Conservation (phyloP, 1,284 basidiomycete species). For the Apiotrichum brassicae region DNA sequence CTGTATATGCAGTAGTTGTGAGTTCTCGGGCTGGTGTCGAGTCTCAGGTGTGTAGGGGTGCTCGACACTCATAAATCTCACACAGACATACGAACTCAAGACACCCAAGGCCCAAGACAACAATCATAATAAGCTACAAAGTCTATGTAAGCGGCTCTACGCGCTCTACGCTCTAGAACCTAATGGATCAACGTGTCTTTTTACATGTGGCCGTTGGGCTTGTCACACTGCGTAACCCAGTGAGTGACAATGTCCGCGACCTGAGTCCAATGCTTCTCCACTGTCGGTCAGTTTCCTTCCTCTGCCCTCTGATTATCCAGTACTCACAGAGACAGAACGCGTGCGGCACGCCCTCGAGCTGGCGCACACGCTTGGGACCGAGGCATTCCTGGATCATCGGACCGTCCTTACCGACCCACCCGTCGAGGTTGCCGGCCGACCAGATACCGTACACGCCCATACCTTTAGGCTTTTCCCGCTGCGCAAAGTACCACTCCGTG, state of each 20-base stretch:
- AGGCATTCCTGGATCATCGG: constrained; percentile 28
- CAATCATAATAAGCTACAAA: no score
- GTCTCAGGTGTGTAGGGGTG: no score
- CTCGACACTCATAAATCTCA: no score
- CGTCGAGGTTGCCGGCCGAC: constrained; percentile 30
- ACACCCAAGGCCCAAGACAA: no score
- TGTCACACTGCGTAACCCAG: constrained; percentile 21
- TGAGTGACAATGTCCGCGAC: constrained; percentile 32
- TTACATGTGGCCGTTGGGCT: not conserved
- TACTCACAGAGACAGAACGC: constrained; percentile 41
- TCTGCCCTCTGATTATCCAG: no score
- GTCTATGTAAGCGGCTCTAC: no score
- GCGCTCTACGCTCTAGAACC: no score
- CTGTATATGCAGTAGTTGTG: no score
- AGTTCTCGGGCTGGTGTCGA: no score
- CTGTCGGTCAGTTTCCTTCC: constrained; percentile 13
- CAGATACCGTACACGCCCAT: constrained; percentile 30
- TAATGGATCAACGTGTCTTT: not conserved
- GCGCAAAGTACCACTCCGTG: constrained; percentile 29
- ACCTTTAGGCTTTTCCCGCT: constrained; percentile 8
- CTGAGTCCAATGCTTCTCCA: constrained; percentile 24
- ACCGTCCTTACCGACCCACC: constrained; percentile 42
- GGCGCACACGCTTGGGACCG: constrained; percentile 25
- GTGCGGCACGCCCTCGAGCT: constrained; percentile 34
- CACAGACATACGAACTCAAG: no score